Percentiles rank a stretch among this genome's conserved stretches.
Conservation (phyloP, 768 basidiomycete genomes). For the Mrakia gelida region DNA sequence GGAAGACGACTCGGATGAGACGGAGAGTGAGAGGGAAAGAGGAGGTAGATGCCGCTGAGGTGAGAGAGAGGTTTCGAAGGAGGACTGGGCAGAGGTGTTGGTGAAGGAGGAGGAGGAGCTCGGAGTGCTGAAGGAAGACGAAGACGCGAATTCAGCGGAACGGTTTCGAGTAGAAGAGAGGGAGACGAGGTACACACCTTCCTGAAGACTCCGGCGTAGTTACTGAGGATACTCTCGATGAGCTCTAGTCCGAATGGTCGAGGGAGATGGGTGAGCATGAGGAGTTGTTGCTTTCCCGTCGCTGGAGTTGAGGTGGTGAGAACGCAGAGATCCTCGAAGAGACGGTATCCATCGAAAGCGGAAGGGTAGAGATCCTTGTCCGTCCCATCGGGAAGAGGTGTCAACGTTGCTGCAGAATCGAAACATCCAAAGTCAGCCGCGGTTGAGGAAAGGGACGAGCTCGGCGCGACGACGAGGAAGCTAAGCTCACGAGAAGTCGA, state of each 20-base stretch:
- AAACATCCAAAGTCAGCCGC: conserved; percentile 11
- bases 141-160: neutral
- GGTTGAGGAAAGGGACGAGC: neutral
- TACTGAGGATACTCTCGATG: conserved; percentile 92
- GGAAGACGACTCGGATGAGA: conserved; percentile 86
- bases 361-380: conserved; percentile 64
- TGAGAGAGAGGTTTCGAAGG: conserved; percentile 67
- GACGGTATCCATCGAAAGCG: conserved; percentile 74
- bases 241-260: conserved; percentile 96
- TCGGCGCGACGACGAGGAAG: neutral
- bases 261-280: conserved; percentile 74
- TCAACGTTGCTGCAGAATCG: conserved; percentile 43
- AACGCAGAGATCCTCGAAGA: conserved; percentile 89
- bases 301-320: conserved; percentile 55
- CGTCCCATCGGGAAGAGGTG: conserved; percentile 66
- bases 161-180: neutral
- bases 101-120: conserved; percentile 77
- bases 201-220: conserved; percentile 79
- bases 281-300: conserved; percentile 63
- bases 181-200: conserved; percentile 52
- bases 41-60: conserved; percentile 50
- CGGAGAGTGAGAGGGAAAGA: conserved; percentile 83
- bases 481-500: neutral
- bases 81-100: conserved; percentile 87
- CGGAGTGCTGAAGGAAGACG: conserved; percentile 57